A percentile compares a stretch with the other conserved stretches of the same genome.
Evolutionary conservation across 1,284 basidiomycete genomes (phyloP).

Genomic region (Neotropicomus parvogracilis): DNA sequence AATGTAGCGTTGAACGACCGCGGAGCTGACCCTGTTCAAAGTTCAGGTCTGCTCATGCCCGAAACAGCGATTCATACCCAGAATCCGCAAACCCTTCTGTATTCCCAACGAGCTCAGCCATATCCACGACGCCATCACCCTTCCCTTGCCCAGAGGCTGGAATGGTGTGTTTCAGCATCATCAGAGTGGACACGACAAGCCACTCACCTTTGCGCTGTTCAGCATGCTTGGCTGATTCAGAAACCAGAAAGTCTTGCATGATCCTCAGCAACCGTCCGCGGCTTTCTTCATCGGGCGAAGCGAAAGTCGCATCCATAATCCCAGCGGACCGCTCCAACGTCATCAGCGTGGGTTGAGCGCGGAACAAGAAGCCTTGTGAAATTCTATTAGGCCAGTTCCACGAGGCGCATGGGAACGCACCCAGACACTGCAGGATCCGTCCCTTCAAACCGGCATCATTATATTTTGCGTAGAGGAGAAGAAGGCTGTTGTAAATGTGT

Average conservation of each 20-base stretch:
- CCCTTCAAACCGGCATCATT: conserved; percentile 52
- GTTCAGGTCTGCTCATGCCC: background rate
- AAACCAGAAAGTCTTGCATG: conserved; percentile 85
- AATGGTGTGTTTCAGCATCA: background rate
- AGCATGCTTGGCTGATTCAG: conserved; percentile 74
- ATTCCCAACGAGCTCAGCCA: conserved; percentile 92
- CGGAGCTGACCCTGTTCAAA: conserved; percentile 76
- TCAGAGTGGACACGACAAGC: background rate
- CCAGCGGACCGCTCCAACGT: conserved; percentile 68
- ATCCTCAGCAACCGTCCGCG: conserved; percentile 78
- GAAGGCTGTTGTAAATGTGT: conserved; percentile 71
- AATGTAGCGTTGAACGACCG: conserved; percentile 90
- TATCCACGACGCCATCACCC: conserved; percentile 59
- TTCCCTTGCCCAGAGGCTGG: conserved; percentile 41
- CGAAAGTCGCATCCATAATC: conserved; percentile 90
- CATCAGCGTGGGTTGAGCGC: conserved; percentile 89
- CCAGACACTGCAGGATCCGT: conserved; percentile 78
- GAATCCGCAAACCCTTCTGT: conserved; percentile 94
- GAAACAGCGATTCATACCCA: conserved; percentile 50
- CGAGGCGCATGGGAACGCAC: conserved; percentile 37
- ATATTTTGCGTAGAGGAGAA: conserved; percentile 68
- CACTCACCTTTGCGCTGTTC: conserved; percentile 61
- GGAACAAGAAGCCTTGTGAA: conserved; percentile 76
- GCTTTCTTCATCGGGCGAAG: conserved; percentile 64
- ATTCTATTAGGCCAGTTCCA: background rate